Evolutionary conservation across 2,329 filamentous ascomycete genomes (phyloP).

Genomic region (Tolypocladium album): DNA sequence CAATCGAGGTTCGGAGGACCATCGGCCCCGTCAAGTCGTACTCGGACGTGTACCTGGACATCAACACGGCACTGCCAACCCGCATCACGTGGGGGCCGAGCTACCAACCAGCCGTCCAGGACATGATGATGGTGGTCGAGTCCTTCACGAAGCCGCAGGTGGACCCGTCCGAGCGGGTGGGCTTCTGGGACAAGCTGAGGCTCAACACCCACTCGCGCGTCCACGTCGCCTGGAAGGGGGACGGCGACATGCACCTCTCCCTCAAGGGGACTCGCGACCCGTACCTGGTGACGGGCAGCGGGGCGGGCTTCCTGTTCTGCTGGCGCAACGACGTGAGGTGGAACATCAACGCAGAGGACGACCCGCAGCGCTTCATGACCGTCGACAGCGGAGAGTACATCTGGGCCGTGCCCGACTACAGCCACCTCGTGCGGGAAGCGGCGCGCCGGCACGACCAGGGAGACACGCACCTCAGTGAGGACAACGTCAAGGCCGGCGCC

Average conservation of each 20-base stretch:
- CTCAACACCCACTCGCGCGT: slow-evolving; percentile 89
- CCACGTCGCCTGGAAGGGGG: slow-evolving; percentile 82
- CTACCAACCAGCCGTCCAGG: slow-evolving; percentile 94
- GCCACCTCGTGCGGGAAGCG: slow-evolving; percentile 68
- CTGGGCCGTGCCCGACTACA: slow-evolving; percentile 87
- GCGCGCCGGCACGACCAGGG: slow-evolving; percentile 37
- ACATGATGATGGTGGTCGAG: slow-evolving; percentile 99
- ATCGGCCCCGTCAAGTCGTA: slow-evolving; percentile 95
- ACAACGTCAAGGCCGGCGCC: slow-evolving; percentile 60
- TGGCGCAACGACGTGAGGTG: slow-evolving; percentile 92
- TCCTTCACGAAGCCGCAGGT: slow-evolving; percentile 93
- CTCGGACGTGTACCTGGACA: slow-evolving; percentile 82
- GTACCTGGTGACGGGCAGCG: slow-evolving; percentile 84
- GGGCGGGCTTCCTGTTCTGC: slow-evolving; percentile 95
- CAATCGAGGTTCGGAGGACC: slow-evolving; percentile 79
- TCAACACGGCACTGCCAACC: slow-evolving; percentile 87
- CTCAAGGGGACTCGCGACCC: slow-evolving; percentile 89
- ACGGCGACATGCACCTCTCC: slow-evolving; percentile 88
- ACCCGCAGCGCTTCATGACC: slow-evolving; percentile 88
- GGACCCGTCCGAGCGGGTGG: slow-evolving; percentile 85
- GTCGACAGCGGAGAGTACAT: slow-evolving; percentile 95
- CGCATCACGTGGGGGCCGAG: slow-evolving; percentile 95
- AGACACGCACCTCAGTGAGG: slow-evolving; percentile 50
- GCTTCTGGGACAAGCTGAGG: slow-evolving; percentile 98
- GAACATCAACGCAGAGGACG: slow-evolving; percentile 73